Conservation (phyloP, 164 flowering plant species). For the Tetracentron sinense region DNA sequence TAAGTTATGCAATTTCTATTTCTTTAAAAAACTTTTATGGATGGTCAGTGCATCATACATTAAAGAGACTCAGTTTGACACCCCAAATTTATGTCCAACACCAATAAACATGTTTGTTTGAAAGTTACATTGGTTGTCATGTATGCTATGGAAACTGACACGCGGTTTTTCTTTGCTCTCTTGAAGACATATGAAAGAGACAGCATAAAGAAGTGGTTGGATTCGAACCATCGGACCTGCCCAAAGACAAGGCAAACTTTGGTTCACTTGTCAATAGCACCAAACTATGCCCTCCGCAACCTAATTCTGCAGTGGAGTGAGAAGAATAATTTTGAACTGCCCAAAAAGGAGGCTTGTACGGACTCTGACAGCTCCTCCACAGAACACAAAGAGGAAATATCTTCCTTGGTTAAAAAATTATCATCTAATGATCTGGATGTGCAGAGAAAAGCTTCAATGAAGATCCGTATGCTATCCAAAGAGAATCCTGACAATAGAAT, state of each 20-base stretch:
- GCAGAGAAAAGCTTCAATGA: constrained; percentile 47
- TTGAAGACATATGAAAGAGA: constrained; percentile 70
- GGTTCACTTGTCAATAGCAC: constrained; percentile 57
- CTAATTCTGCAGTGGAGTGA: constrained; percentile 76
- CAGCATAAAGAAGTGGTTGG: constrained; percentile 77
- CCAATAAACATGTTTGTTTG: not conserved
- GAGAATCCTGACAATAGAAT: constrained; percentile 71
- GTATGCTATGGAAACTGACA: not conserved
- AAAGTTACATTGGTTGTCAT: not conserved
- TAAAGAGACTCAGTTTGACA: too few relatives aligned
- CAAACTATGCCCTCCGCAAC: constrained; percentile 77
- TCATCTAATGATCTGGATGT: constrained; percentile 45
- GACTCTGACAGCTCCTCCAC: constrained; percentile 18
- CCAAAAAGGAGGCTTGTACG: constrained; percentile 28
- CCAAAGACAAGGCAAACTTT: constrained; percentile 72
- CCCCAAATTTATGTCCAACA: too few relatives aligned
- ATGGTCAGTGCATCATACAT: too few relatives aligned
- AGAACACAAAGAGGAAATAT: constrained; percentile 39
- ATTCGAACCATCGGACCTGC: constrained; percentile 67
- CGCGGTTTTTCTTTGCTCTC: not conserved
- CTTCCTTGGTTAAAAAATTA: constrained; percentile 43
- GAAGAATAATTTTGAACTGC: constrained; percentile 54
- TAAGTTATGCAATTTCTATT: not conserved
- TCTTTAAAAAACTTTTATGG: not conserved
- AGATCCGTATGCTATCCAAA: constrained; percentile 72